Base-by-base conservation (phyloP, 176 grass and related monocot genomes). In the Luzula sylvatica region DNA sequence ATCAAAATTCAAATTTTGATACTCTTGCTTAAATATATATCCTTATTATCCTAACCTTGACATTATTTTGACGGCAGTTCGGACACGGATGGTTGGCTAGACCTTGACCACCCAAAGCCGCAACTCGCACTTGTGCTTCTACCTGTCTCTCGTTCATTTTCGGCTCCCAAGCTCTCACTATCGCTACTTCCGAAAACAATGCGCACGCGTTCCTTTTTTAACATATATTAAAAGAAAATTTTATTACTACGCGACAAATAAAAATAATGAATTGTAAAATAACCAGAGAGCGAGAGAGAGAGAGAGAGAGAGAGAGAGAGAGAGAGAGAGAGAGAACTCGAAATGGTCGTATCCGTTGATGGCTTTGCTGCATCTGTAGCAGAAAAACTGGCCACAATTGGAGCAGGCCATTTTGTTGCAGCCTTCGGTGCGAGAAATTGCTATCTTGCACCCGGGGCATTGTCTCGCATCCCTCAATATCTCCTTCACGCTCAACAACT, bases 271-370 rank as follows among this genome's bases (percentile, higher is more conserved):
- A n/a, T n/a, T n/a, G n/a, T n/a, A n/a, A n/a, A n/a, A n/a, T n/a
- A n/a, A n/a, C n/a, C n/a, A n/a, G n/a, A n/a, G n/a, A n/a, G n/a
- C n/a, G n/a, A n/a, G n/a, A n/a, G n/a, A n/a, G n/a, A n/a, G n/a
- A n/a, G n/a, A n/a, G n/a, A n/a, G n/a, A n/a, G n/a, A n/a, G n/a
- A n/a, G n/a, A n/a, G n/a, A n/a, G n/a, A n/a, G n/a, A n/a, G n/a
- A n/a, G n/a, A n/a, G n/a, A n/a, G n/a, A n/a, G n/a, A n/a, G n/a
- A n/a, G n/a, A n/a, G n/a, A n/a, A n/a, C 85, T 75, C 59, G 49
- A 76, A 88, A 83, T 88, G 85, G 18, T 61, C 67, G 60, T 88
- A 88, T 66, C 71, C 85, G 7, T 50, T 42, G 75, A 88, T 79
- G 46, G 66, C 55, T 19, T 79, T 32, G 75, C 83, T 88, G 53